These are phyloP conservation scores for Cyberlindnera samutprakarnensis DNA, from an alignment of 805 yeast genomes.

Conservation along the genomic window DNA sequence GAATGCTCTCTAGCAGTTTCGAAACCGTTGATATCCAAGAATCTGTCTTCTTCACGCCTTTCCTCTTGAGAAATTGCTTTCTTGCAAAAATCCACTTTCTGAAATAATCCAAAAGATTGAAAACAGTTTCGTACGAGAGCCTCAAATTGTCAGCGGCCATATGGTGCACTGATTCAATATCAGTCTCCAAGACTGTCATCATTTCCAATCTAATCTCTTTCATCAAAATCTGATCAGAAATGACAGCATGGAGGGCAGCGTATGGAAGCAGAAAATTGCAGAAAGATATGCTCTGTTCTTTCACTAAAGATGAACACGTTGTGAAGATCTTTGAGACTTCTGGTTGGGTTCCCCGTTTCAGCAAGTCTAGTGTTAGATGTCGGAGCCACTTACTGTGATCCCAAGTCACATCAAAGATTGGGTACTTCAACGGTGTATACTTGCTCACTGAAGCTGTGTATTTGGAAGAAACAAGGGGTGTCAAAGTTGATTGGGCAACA, in stretches of 20 bases:
- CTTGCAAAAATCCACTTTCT: constrained; percentile 54
- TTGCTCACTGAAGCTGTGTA: constrained; percentile 46
- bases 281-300: constrained; percentile 62
- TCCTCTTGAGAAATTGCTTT: constrained; percentile 15
- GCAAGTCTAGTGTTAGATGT: constrained; percentile 56
- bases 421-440: constrained; percentile 45
- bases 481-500: constrained; percentile 61
- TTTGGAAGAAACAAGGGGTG: constrained; percentile 67
- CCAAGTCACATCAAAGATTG: constrained; percentile 51
- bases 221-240: constrained; percentile 32
- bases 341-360: constrained; percentile 31
- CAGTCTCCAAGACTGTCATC: constrained; percentile 44
- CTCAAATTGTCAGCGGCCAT: constrained; percentile 53
- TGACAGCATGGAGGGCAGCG: constrained; percentile 55
- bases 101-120: constrained; percentile 75
- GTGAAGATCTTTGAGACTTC: constrained; percentile 40
- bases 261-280: constrained; percentile 74
- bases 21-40: constrained; percentile 32
- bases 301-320: constrained; percentile 55
- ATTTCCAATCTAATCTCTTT: constrained; percentile 53
- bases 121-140: constrained; percentile 63
- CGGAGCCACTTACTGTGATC: constrained; percentile 68
- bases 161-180: constrained; percentile 36
- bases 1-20: constrained; percentile 44
- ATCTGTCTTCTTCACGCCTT: constrained; percentile 18